phyloP scores from a whole-genome alignment of 2,329 filamentous ascomycete genomes.

The Coniochaeta sp. region DNA sequence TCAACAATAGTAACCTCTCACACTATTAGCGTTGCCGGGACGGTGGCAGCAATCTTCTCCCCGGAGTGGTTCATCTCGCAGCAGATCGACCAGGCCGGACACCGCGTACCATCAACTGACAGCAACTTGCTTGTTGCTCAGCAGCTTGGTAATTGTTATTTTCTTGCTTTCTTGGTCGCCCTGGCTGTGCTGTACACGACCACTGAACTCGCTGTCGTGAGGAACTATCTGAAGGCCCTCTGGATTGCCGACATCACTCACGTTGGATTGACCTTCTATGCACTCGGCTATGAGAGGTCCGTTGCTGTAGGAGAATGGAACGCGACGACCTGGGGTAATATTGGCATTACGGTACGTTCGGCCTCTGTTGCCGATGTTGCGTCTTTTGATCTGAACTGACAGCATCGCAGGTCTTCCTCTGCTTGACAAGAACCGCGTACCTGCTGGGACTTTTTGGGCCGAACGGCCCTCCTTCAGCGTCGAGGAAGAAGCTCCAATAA shows the following conservation, averaged over 20 bases:
- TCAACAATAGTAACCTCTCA: not conserved
- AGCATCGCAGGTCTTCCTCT: constrained; percentile 39
- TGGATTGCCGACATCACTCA: constrained; percentile 63
- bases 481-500: not conserved
- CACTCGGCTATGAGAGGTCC: constrained; percentile 48
- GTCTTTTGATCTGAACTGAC: not conserved
- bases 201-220: constrained; percentile 57
- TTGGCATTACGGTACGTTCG: constrained; percentile 52
- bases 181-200: constrained; percentile 57
- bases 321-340: constrained; percentile 64
- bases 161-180: constrained; percentile 57
- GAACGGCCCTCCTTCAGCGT: constrained; percentile 15
- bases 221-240: constrained; percentile 59
- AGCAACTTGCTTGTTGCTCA: constrained; percentile 51
- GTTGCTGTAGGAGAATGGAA: constrained; percentile 56
- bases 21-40: constrained; percentile 43
- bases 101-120: constrained; percentile 27
- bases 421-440: constrained; percentile 48
- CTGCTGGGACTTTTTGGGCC: constrained; percentile 53
- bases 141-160: constrained; percentile 65
- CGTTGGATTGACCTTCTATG: constrained; percentile 51
- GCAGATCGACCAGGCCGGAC: constrained; percentile 41
- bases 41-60: constrained; percentile 45
- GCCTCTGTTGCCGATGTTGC: not conserved
- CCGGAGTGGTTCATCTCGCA: constrained; percentile 56